Evolutionary conservation across 2,329 filamentous ascomycete genomes (phyloP).

Genomic region (Pyrenophora teres): DNA sequence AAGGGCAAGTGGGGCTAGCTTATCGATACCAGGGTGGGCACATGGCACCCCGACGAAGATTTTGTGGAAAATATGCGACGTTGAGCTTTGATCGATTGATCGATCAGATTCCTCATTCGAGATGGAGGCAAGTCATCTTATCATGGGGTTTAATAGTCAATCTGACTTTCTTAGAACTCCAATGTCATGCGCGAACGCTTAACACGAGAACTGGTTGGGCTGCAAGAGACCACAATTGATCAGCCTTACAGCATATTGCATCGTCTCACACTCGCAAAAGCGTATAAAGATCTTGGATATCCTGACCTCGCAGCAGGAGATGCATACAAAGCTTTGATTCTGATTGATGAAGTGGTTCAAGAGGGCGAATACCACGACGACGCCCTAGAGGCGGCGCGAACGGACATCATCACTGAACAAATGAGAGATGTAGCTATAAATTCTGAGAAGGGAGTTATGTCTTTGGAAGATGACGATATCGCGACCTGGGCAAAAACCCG

Average conservation of each 20-base stretch:
- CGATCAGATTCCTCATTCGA: not conserved
- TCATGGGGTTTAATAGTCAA: not conserved
- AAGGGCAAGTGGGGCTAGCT: conserved; percentile 5
- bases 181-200: conserved; percentile 17
- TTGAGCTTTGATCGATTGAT: not conserved
- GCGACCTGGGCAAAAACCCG: conserved; percentile 25
- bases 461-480: conserved; percentile 16
- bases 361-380: conserved; percentile 81
- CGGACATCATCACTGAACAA: conserved; percentile 24
- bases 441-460: not conserved
- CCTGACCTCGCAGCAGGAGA: conserved; percentile 89
- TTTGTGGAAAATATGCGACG: conserved; percentile 1
- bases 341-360: conserved; percentile 79
- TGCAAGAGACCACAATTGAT: conserved; percentile 29
- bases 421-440: conserved; percentile 12
- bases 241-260: conserved; percentile 47
- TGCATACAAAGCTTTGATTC: conserved; percentile 85
- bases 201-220: conserved; percentile 25
- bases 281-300: conserved; percentile 77
- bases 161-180: conserved; percentile 4
- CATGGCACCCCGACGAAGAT: conserved; percentile 7
- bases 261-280: conserved; percentile 66
- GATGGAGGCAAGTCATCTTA: conserved; percentile 18
- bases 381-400: conserved; percentile 60
- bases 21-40: conserved; percentile 13